Evolutionary conservation across 768 basidiomycete species (phyloP).

Genomic region (Trametes coccinea): DNA sequence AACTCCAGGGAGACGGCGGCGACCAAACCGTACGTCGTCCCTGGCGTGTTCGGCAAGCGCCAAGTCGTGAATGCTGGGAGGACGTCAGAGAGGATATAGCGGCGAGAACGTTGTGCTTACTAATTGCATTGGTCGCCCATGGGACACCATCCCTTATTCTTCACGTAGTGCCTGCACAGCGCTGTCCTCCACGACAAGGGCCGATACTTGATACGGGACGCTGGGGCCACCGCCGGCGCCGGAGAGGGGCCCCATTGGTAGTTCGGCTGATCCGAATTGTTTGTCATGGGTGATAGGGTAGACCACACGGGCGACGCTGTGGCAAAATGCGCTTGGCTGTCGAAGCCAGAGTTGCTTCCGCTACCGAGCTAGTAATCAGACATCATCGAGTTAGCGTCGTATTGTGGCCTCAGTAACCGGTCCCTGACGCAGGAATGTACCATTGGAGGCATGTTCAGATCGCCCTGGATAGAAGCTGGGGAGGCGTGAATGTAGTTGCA

Average conservation of each 20-base stretch:
- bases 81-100: slow-evolving; percentile 13
- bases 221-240: background rate
- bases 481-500: slow-evolving; percentile 42
- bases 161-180: slow-evolving; percentile 44
- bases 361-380: slow-evolving; percentile 6
- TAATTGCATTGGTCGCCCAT: slow-evolving; percentile 43
- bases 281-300: slow-evolving; percentile 13
- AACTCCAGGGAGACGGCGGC: slow-evolving; percentile 9
- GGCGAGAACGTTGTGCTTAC: slow-evolving; percentile 31
- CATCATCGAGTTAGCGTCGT: slow-evolving; percentile 7
- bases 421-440: slow-evolving; percentile 14
- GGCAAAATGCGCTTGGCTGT: background rate
- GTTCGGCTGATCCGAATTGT: slow-evolving; percentile 17
- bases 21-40: slow-evolving; percentile 27
- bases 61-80: slow-evolving; percentile 37
- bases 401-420: background rate
- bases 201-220: slow-evolving; percentile 24
- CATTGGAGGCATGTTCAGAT: slow-evolving; percentile 1
- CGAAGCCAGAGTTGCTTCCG: background rate
- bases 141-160: slow-evolving; percentile 45
- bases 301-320: slow-evolving; percentile 12
- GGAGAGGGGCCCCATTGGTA: slow-evolving; percentile 9
- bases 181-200: slow-evolving; percentile 37
- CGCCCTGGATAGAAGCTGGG: slow-evolving; percentile 13
- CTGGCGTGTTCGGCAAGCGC: slow-evolving; percentile 27